A percentile compares a stretch with the other conserved stretches of the same genome.
Evolutionary conservation across 2,329 filamentous ascomycete species (phyloP).

Genomic region (Verticillium nubilum): DNA sequence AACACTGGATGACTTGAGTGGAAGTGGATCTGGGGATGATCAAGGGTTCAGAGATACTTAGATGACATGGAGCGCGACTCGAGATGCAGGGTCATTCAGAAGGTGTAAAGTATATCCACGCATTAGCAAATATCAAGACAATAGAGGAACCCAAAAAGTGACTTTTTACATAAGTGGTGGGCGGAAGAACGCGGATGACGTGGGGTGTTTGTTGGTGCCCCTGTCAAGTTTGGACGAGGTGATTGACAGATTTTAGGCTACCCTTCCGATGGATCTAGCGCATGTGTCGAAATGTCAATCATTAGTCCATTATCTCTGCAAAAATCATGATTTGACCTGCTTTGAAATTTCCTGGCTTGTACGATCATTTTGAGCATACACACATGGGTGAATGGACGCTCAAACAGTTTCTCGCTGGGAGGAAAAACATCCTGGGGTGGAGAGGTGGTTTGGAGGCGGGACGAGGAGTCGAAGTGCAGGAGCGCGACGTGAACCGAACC

Average conservation of each 20-base stretch:
- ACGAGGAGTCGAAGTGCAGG: background rate
- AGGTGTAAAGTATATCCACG: background rate
- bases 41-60: background rate
- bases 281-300: background rate
- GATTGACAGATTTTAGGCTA: conserved; percentile 8
- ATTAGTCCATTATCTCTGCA: conserved; percentile 10
- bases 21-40: background rate
- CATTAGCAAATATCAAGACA: background rate
- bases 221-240: conserved; percentile 7
- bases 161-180: background rate
- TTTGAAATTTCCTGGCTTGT: conserved; percentile 29
- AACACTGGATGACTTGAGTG: too few relatives aligned
- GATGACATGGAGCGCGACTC: background rate
- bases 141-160: background rate
- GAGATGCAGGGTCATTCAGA: background rate
- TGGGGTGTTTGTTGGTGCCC: background rate
- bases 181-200: background rate
- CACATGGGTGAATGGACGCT: conserved; percentile 41
- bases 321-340: conserved; percentile 24
- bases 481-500: background rate
- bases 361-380: conserved; percentile 62
- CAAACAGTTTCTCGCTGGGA: conserved; percentile 21
- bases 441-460: conserved; percentile 8
- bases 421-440: conserved; percentile 25
- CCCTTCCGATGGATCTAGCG: conserved; percentile 1